phyloP scores from a whole-genome alignment of 2,329 filamentous ascomycete species.

The Pseudohalonectria lignicola region DNA sequence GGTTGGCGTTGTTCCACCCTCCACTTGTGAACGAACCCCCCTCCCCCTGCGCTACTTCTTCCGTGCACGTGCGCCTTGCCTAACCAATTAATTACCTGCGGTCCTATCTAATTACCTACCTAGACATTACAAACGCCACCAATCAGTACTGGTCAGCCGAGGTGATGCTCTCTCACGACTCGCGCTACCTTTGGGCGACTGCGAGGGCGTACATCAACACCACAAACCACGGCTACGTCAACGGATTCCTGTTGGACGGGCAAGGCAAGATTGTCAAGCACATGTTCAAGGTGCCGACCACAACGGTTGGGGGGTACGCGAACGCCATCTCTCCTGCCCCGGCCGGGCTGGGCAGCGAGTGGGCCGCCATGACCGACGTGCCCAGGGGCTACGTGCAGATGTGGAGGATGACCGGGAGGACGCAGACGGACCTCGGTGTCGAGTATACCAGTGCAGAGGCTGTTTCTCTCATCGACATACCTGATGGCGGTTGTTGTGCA shows the following conservation, averaged over 20 bases:
- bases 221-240: slow-evolving; percentile 8
- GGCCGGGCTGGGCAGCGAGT: slow-evolving; percentile 8
- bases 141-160: slow-evolving; percentile 10
- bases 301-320: slow-evolving; percentile 7
- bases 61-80: background rate
- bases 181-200: slow-evolving; percentile 11
- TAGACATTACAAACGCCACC: slow-evolving; percentile 2
- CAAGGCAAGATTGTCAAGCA: slow-evolving; percentile 6
- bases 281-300: slow-evolving; percentile 11
- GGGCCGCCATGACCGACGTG: slow-evolving; percentile 10
- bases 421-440: slow-evolving; percentile 3
- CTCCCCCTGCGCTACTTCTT: no score
- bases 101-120: no score
- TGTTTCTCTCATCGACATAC: slow-evolving; percentile 9
- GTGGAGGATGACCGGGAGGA: slow-evolving; percentile 7
- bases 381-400: slow-evolving; percentile 10
- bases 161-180: slow-evolving; percentile 10
- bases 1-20: no score
- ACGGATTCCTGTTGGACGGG: slow-evolving; percentile 7
- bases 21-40: no score
- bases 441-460: slow-evolving; percentile 7
- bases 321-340: slow-evolving; percentile 10
- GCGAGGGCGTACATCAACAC: slow-evolving; percentile 5
- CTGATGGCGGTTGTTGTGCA: slow-evolving; percentile 11
- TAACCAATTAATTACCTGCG: no score